Conservation (phyloP, 2,329 filamentous ascomycete species). For the Pseudogymnoascus sp. region DNA sequence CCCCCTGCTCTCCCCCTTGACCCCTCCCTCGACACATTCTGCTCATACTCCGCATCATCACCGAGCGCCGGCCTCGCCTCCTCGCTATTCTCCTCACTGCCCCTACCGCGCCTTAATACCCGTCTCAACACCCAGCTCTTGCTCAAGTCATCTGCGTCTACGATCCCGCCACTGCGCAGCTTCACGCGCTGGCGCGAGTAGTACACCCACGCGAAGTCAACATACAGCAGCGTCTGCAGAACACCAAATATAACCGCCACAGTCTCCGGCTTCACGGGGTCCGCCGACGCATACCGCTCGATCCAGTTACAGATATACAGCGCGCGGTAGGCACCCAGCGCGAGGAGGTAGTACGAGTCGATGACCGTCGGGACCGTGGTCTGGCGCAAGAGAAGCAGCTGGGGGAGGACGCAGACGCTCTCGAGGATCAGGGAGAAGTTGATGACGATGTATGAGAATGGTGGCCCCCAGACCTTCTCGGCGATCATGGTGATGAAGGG, state of each 20-base stretch:
- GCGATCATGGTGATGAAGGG: constrained; percentile 69
- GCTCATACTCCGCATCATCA: constrained; percentile 19
- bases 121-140: constrained; percentile 76
- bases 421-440: constrained; percentile 88
- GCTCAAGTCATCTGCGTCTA: constrained; percentile 81
- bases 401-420: constrained; percentile 81
- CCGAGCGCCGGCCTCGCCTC: constrained; percentile 19
- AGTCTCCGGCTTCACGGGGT: constrained; percentile 59
- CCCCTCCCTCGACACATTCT: constrained; percentile 2
- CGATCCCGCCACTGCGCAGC: constrained; percentile 76
- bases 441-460: constrained; percentile 63
- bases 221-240: constrained; percentile 80
- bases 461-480: constrained; percentile 37
- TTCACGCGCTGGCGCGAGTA: constrained; percentile 89
- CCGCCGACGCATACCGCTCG: constrained; percentile 49
- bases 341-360: constrained; percentile 89
- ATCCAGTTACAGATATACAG: constrained; percentile 95
- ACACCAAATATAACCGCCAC: constrained; percentile 79
- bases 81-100: constrained; percentile 16
- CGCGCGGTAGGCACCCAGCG: constrained; percentile 77
- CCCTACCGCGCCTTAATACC: constrained; percentile 55
- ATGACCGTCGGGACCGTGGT: constrained; percentile 95
- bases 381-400: constrained; percentile 83
- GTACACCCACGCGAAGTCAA: constrained; percentile 97
- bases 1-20: constrained; percentile 18